phyloP scores from a whole-genome alignment of 495 filamentous ascomycete species.

The Neurospora sp. region DNA sequence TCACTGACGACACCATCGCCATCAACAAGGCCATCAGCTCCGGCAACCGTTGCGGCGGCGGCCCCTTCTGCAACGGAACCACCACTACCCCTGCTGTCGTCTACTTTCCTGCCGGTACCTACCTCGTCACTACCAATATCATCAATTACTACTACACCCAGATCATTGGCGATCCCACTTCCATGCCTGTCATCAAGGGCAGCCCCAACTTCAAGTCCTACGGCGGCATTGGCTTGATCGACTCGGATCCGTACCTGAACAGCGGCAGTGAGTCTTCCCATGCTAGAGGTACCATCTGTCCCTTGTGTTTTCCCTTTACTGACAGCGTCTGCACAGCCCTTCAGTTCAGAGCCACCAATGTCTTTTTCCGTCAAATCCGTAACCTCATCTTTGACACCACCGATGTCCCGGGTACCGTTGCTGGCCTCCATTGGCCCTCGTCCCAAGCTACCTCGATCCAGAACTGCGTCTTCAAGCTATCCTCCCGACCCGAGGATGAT shows the following conservation, averaged over 20 bases:
- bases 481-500: slow-evolving; percentile 39
- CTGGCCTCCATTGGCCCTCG: slow-evolving; percentile 92
- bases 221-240: slow-evolving; percentile 61
- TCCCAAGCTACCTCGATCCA: slow-evolving; percentile 84
- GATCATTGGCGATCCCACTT: slow-evolving; percentile 47
- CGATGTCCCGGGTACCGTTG: slow-evolving; percentile 47
- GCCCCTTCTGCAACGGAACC: slow-evolving; percentile 56
- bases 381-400: slow-evolving; percentile 85
- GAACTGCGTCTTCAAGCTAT: slow-evolving; percentile 77
- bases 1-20: slow-evolving; percentile 3
- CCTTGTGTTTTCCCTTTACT: background rate
- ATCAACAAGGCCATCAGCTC: slow-evolving; percentile 62
- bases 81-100: slow-evolving; percentile 63
- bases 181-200: slow-evolving; percentile 63
- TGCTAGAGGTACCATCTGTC: background rate
- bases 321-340: background rate
- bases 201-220: slow-evolving; percentile 39
- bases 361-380: slow-evolving; percentile 82
- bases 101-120: slow-evolving; percentile 61
- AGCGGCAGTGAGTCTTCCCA: slow-evolving; percentile 9
- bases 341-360: slow-evolving; percentile 49
- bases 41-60: slow-evolving; percentile 65
- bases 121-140: slow-evolving; percentile 48
- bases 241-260: slow-evolving; percentile 60
- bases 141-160: slow-evolving; percentile 59